Base-by-base conservation (phyloP, 176 grass and related monocot genomes). In the Lolium perenne region DNA sequence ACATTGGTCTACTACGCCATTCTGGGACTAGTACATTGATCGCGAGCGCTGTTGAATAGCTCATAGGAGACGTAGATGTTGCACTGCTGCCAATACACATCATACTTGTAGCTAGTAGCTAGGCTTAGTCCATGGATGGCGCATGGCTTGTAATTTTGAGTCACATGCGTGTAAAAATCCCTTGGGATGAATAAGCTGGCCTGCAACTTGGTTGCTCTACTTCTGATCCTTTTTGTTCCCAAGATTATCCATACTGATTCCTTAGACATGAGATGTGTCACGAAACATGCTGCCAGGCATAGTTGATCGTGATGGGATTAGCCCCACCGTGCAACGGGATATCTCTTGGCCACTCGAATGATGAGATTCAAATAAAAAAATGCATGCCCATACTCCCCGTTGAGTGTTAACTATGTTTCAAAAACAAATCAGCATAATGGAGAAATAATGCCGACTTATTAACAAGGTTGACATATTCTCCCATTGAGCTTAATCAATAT, bases 1-100 rank as follows among this genome's bases (percentile, higher is more conserved):
- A 94, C 93, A 3, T 35, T 98, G 83, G 11, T 87, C 20, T 98
- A 98, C 88, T 98, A 98, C 78, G 71, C 92, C 73, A 29, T 94
- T 46, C 91, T 95, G 38, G 93, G 91, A 82, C 38, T 95, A 25
- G 22, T 74, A 74, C 71, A 50, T 53, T 91, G 88, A 94, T 81
- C 74, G 71, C 18, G 25, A 55, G 25, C 48, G 83, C 25, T 81
- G 15, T 50, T 59, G 8, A 14, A 29, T 35, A 25, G 14, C 82
- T 25, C 60, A 48, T 51, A 40, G 29, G 10, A 40, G 78, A 72
- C 22, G 60, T 83, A 74, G 81, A 83, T 32, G 13, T 12, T 45
- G 59, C 41, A 61, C 2, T 23, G 4, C 23, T 22, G 5, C 15
- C 7, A 38, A 21, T 20, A 66, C 8, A 38, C 22, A 76, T 43